Base-by-base conservation (phyloP, 257 asterid genomes). In the Cordia subcordata region DNA sequence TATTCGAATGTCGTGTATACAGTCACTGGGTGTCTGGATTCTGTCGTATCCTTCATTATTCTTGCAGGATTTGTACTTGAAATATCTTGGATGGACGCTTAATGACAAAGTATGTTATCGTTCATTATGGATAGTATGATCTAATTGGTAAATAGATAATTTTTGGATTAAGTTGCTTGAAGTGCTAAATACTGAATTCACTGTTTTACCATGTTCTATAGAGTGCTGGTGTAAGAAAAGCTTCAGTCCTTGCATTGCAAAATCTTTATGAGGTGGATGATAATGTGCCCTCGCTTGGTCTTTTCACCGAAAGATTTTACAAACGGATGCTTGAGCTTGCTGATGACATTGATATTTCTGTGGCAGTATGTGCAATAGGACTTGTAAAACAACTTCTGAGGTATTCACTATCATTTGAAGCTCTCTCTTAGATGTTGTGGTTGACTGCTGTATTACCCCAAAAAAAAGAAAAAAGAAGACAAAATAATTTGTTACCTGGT, bases 41-140 rank as follows among this genome's bases (percentile, higher is more conserved):
- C 83, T 80, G 78, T 86, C 88, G 56, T 93, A 93, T 74, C 99
- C 96, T 47, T 83, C 94, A 21, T 79, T 93, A 72, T 93, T 93
- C 82, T 83, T 93, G 84, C 97, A 89, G 87, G 99, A 93, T 79
- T 75, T 83, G 72, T 89, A 93, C 74, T 80, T 93, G 79, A 93
- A 93, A 74, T 93, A 93, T 75, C 97, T 93, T 53, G 99, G 99
- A 55, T 93, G 99, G 99, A 93, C 99, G 53, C 75, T 93, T 82
- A 93, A 93, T 56, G 99, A 93, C 81, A 93, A 93, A 89, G 99
- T 86, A 77, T 71, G 38, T 53, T 21, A 10, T 2, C n/a, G 0
- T 18, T 53, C 71, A 89, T 81, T 89, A 86, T 50, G 96, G 86
- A 92, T 86, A 86, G 95, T 81, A 72, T 72, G 84, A 69, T 63